Evolutionary conservation across 2,329 filamentous ascomycete species (phyloP).

Genomic region (Colletotrichum abscissum): DNA sequence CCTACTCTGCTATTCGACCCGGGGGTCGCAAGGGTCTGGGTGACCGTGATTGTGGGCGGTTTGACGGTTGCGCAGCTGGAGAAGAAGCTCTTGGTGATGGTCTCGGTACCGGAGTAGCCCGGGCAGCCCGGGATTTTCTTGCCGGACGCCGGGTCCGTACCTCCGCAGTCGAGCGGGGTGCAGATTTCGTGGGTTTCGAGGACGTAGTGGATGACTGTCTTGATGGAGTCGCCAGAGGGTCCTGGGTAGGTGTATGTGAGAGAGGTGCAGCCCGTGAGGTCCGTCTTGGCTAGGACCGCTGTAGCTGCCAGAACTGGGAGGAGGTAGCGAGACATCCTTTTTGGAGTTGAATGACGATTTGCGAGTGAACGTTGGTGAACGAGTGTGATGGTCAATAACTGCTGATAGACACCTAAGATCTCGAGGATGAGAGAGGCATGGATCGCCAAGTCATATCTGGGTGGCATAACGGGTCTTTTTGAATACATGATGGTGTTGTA

Average conservation of each 20-base stretch:
- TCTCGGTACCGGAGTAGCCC: constrained; percentile 63
- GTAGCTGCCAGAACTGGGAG: constrained; percentile 42
- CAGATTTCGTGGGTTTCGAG: constrained; percentile 74
- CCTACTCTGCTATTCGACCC: neutral
- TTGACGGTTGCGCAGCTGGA: neutral
- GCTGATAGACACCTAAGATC: neutral
- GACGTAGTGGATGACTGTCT: constrained; percentile 67
- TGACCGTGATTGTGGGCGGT: neutral
- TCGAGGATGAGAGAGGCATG: neutral
- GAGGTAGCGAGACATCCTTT: constrained; percentile 11
- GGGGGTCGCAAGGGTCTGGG: neutral
- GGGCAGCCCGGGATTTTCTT: constrained; percentile 72
- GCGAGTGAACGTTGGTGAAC: too few relatives aligned
- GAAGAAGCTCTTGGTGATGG: constrained; percentile 11
- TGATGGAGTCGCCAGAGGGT: constrained; percentile 45
- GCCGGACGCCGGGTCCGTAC: constrained; percentile 68
- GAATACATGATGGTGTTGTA: neutral
- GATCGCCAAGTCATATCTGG: neutral
- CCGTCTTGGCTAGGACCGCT: constrained; percentile 53
- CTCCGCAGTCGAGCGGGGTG: constrained; percentile 73
- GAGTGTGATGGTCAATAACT: neutral
- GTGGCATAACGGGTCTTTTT: neutral
- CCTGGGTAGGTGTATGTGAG: constrained; percentile 43
- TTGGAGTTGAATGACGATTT: neutral
- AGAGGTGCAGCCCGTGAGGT: constrained; percentile 56